These are phyloP conservation scores for Aspergillus steynii DNA, from an alignment of 495 filamentous ascomycete genomes.

Conservation along the genomic window DNA sequence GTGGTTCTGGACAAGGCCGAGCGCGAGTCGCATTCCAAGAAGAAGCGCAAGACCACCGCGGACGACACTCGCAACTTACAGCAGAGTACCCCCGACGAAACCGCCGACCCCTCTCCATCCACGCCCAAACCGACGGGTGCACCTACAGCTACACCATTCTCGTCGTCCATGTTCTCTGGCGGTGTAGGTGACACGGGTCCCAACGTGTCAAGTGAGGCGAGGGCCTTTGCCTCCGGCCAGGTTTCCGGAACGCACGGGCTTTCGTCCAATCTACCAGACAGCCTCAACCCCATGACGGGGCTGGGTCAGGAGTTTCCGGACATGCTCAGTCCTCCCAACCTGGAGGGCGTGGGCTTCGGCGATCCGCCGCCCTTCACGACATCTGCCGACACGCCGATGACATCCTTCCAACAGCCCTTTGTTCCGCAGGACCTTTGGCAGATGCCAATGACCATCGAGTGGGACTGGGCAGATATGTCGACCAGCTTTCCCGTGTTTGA, in stretches of 20 bases:
- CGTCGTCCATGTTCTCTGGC: conserved; percentile 33
- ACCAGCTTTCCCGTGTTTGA: conserved; percentile 50
- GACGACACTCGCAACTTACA: conserved; percentile 31
- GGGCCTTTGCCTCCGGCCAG: conserved; percentile 32
- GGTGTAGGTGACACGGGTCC: conserved; percentile 27
- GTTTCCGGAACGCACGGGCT: conserved; percentile 34
- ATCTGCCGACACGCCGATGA: conserved; percentile 42
- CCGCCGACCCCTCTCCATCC: conserved; percentile 27
- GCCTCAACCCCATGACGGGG: conserved; percentile 34
- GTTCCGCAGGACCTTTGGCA: conserved; percentile 97
- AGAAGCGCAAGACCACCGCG: conserved; percentile 73
- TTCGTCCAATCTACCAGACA: conserved; percentile 26
- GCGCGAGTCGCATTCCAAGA: conserved; percentile 69
- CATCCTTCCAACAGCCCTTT: conserved; percentile 81
- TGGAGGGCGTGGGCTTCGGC: conserved; percentile 42
- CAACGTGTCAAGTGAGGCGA: conserved; percentile 27
- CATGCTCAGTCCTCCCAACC: conserved; percentile 42
- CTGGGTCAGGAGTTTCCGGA: conserved; percentile 40
- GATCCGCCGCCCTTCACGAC: conserved; percentile 41
- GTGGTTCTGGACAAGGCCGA: conserved; percentile 90
- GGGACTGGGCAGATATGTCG: conserved; percentile 94
- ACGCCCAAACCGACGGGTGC: conserved; percentile 24
- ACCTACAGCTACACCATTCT: conserved; percentile 33
- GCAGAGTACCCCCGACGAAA: conserved; percentile 23
- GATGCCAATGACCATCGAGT: conserved; percentile 94